Evolutionary conservation across 83 land plant genomes (phyloP).

Genomic region (Thuja plicata): DNA sequence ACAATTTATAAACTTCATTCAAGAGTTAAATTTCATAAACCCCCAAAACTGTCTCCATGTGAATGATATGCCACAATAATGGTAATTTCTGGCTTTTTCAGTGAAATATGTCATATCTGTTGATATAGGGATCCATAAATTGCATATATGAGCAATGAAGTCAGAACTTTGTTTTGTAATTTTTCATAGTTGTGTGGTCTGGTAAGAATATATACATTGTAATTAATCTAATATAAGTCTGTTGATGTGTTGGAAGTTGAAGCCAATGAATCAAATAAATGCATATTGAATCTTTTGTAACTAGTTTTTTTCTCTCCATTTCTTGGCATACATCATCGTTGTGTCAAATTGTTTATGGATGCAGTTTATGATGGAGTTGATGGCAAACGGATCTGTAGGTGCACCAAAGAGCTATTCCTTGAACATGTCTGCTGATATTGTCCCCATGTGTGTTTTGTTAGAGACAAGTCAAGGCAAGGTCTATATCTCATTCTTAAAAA

Average conservation of each 20-base stretch:
- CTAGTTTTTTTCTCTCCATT: not conserved
- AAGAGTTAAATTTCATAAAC: not conserved
- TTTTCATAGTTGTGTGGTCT: not conserved
- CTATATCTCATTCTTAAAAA: not conserved
- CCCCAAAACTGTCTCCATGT: not conserved
- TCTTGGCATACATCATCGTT: not conserved
- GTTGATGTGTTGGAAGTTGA: not conserved
- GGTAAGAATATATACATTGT: not conserved
- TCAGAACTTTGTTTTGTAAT: not conserved
- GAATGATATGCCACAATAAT: no score
- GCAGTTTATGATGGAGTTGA: slow-evolving; percentile 73
- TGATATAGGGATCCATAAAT: not conserved
- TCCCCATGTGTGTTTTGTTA: slow-evolving; percentile 80
- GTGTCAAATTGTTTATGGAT: not conserved
- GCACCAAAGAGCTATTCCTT: slow-evolving; percentile 62
- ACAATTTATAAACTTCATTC: not conserved
- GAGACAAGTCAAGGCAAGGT: slow-evolving; percentile 71
- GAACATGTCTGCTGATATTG: slow-evolving; percentile 75
- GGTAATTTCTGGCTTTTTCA: not conserved
- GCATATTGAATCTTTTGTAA: not conserved
- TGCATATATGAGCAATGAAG: not conserved
- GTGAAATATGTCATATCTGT: not conserved
- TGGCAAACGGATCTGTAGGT: slow-evolving; percentile 33
- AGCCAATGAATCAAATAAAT: not conserved
- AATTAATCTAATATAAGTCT: not conserved